Percentiles rank a stretch among this genome's conserved stretches.
Conservation (phyloP, 805 yeast genomes). For the Candida krabiensis region DNA sequence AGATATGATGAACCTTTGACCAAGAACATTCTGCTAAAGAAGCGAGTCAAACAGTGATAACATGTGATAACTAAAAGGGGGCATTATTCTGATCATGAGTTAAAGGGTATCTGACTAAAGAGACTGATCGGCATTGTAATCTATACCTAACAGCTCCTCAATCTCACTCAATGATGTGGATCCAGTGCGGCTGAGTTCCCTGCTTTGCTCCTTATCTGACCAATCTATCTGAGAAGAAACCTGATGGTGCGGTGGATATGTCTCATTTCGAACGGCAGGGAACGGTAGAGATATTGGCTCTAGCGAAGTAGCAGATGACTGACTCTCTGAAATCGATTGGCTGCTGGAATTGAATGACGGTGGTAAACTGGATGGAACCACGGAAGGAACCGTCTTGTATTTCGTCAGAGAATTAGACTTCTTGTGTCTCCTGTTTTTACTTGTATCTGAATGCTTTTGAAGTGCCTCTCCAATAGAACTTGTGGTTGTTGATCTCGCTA, state of each 20-base stretch:
- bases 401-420: constrained; percentile 11
- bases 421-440: constrained; percentile 11
- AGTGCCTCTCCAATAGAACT: constrained; percentile 5
- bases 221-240: neutral
- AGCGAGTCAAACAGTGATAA: too few species aligned
- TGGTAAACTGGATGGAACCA: constrained; percentile 6
- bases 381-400: constrained; percentile 15
- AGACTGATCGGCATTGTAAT: neutral
- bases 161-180: constrained; percentile 8
- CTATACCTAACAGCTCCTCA: constrained; percentile 2
- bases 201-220: neutral
- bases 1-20: too few species aligned
- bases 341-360: neutral
- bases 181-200: neutral
- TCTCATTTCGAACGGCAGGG: neutral
- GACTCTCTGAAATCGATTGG: neutral
- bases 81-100: too few species aligned
- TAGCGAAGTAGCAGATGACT: neutral
- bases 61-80: too few species aligned
- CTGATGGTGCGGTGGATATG: neutral
- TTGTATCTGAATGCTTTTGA: constrained; percentile 1
- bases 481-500: constrained; percentile 20
- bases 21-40: too few species aligned
- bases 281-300: neutral
- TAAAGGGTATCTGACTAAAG: too few species aligned